Evolutionary conservation across 306 rosid species (phyloP).

Genomic region (Trifolium subterraneum): DNA sequence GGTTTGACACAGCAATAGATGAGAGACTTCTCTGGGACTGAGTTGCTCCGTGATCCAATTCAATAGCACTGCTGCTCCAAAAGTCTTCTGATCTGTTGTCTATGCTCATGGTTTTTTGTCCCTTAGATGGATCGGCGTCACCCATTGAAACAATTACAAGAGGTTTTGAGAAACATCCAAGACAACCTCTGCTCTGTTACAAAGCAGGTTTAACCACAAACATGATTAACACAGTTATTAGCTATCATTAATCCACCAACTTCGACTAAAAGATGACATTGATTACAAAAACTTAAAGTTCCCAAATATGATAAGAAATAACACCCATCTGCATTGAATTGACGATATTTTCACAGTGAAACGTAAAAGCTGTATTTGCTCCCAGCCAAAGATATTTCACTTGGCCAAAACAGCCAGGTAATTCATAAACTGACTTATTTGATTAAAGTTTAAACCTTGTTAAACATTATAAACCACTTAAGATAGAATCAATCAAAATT

Average conservation of each 20-base stretch:
- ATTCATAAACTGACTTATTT: constrained; percentile 31
- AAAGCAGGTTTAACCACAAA: constrained; percentile 62
- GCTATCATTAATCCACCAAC: constrained; percentile 26
- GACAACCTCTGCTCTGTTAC: constrained; percentile 95
- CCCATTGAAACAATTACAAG: constrained; percentile 44
- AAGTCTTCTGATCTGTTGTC: constrained; percentile 65
- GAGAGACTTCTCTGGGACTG: constrained; percentile 64
- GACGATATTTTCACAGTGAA: neutral
- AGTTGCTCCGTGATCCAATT: constrained; percentile 59
- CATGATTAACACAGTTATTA: constrained; percentile 56
- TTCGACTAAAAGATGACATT: constrained; percentile 2
- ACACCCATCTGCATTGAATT: neutral
- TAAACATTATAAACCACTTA: too few relatives aligned
- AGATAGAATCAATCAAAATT: too few relatives aligned
- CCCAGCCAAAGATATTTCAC: too few relatives aligned
- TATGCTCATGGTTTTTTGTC: constrained; percentile 51
- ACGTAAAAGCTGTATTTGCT: neutral
- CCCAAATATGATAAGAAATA: neutral
- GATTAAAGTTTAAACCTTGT: neutral
- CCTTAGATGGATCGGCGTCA: constrained; percentile 57
- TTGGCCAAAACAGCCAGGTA: neutral
- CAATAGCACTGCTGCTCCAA: constrained; percentile 73
- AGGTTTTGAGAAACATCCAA: constrained; percentile 66
- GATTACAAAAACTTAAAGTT: constrained; percentile 2
- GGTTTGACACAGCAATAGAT: constrained; percentile 49